These are phyloP conservation scores for Phytopythium montanum DNA, from an alignment of 352 stramenopile genomes.

Conservation along the genomic window DNA sequence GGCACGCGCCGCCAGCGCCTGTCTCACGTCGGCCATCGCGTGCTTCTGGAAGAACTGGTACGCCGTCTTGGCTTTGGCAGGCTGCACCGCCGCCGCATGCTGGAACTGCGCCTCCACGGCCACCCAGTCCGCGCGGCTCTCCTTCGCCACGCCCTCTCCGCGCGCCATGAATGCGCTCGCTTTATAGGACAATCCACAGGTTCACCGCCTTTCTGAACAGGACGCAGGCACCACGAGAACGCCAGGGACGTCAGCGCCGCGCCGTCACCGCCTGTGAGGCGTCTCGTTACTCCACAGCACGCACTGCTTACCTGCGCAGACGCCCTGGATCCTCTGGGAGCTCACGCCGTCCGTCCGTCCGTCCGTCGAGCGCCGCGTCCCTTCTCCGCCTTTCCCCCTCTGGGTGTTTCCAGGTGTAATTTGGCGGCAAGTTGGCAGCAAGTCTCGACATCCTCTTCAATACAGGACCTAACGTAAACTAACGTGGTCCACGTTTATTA, in stretches of 20 bases:
- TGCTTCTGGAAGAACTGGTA: slow-evolving; percentile 82
- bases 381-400: neutral
- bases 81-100: slow-evolving; percentile 29
- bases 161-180: slow-evolving; percentile 18
- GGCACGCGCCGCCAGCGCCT: slow-evolving; percentile 36
- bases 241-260: neutral
- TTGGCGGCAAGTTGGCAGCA: neutral
- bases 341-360: neutral
- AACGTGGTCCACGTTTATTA: neutral
- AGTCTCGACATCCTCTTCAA: neutral
- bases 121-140: slow-evolving; percentile 74
- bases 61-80: slow-evolving; percentile 63
- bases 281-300: neutral
- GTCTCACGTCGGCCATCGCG: slow-evolving; percentile 60
- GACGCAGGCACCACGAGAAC: neutral
- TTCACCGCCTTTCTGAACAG: neutral
- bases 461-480: neutral
- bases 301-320: neutral
- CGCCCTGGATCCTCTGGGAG: neutral
- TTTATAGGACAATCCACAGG: neutral
- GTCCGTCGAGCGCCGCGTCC: neutral
- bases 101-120: slow-evolving; percentile 81
- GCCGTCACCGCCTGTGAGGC: neutral
- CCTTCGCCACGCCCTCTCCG: slow-evolving; percentile 34
- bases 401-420: neutral